Base-by-base conservation (phyloP, 768 basidiomycete species). In the Favolaschia claudopus region DNA sequence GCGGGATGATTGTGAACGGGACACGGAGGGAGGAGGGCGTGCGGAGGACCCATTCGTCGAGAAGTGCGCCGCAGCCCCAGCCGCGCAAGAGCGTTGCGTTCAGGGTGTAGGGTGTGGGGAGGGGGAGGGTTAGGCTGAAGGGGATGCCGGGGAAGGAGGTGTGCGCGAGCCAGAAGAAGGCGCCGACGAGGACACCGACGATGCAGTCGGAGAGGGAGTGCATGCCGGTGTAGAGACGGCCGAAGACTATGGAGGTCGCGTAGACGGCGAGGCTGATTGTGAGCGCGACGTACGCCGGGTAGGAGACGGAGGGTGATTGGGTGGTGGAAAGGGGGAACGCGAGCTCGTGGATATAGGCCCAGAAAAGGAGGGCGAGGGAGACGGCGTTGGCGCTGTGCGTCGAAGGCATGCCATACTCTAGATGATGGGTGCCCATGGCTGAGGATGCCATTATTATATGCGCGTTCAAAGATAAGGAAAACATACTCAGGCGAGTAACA, bases 391-490 rank as follows among this genome's bases (percentile, higher is more conserved):
- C 93, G 2, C 93, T 92, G 68, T 99, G 96, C 0, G 96, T 97
- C 0, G 95, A 96, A 0, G 95, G 96, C 69, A 98, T 96, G 22
- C 96, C 96, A 65, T 96, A 96, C 76, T 96, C 95, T 3, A 93
- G 81, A 64, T 94, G 92, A 67, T 93, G 91, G 1, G 78, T 83
- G 14, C 91, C 89, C 48, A 93, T 88, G 5, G 88, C 91, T 93
- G 63, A 33, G 31, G 13, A 29, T 31, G 34, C 15, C 8, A 12
- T 54, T 34, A 44, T 34, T 27, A 50, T 40, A 20, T 48, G 19
- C n/a, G 46, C 9, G 8, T 5, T 10, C 24, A 33, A 13, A 33
- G 44, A 36, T 38, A 24, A 19, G 19, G 20, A 67, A 9, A 32
- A 62, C 89, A 65, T 66, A 96, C 95, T 91, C 7, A 96, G 78